Conservation (phyloP, 2,329 filamentous ascomycete genomes). For the Triangularia setosa region DNA sequence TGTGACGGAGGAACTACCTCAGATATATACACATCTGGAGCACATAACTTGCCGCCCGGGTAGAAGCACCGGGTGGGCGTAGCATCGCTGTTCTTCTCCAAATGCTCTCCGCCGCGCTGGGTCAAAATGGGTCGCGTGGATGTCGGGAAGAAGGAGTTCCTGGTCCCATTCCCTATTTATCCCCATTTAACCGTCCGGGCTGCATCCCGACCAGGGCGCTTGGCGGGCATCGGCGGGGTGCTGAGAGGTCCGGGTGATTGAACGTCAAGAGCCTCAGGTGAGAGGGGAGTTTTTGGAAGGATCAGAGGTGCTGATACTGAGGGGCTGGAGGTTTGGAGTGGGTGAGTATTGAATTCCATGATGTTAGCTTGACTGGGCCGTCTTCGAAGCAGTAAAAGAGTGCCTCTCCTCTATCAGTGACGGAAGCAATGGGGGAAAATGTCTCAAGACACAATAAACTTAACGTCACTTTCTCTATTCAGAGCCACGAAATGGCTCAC, state of each 20-base stretch:
- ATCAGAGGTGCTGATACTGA: not conserved
- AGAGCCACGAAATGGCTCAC: slow-evolving; percentile 1
- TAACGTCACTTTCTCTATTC: too few relatives aligned
- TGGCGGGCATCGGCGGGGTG: slow-evolving; percentile 17
- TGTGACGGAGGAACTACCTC: slow-evolving; percentile 3
- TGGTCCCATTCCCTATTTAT: slow-evolving; percentile 31
- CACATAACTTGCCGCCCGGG: not conserved
- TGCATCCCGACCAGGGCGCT: slow-evolving; percentile 16
- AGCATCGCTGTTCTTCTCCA: not conserved
- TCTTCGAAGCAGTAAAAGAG: not conserved
- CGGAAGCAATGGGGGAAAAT: not conserved
- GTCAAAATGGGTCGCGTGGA: slow-evolving; percentile 25
- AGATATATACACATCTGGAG: slow-evolving; percentile 10
- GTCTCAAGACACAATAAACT: not conserved
- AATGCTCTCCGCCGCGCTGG: slow-evolving; percentile 12
- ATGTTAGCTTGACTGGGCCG: not conserved
- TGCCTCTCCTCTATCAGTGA: not conserved
- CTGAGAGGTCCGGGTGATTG: not conserved
- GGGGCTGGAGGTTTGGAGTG: not conserved
- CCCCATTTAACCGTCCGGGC: slow-evolving; percentile 35
- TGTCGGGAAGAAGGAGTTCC: slow-evolving; percentile 17
- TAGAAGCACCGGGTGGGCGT: not conserved
- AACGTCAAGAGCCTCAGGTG: not conserved
- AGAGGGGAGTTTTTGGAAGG: not conserved
- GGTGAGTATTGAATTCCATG: not conserved